Evolutionary conservation across 148 eudicot species (phyloP).

Genomic region (Silene latifolia): DNA sequence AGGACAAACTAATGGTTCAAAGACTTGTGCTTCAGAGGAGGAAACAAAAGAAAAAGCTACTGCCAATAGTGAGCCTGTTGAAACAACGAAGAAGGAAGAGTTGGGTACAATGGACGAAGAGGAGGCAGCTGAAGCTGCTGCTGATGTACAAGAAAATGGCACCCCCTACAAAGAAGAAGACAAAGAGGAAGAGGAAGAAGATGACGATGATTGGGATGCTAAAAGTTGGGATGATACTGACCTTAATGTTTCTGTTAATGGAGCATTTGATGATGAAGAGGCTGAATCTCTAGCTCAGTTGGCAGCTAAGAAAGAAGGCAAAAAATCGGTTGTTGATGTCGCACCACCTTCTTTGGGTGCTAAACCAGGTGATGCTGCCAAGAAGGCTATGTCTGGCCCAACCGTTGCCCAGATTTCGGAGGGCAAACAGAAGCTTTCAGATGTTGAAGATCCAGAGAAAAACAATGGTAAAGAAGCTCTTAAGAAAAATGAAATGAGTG

Average conservation of each 20-base stretch:
- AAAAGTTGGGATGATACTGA: slow-evolving; percentile 91
- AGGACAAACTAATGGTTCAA: slow-evolving; percentile 40
- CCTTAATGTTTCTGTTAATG: slow-evolving; percentile 59
- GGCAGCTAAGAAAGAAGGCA: slow-evolving; percentile 38
- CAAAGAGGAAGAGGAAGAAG: slow-evolving; percentile 37
- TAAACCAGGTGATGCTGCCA: slow-evolving; percentile 22
- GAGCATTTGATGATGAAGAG: slow-evolving; percentile 85
- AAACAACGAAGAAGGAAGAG: no score
- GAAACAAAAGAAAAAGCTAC: slow-evolving; percentile 44
- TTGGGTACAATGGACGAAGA: background rate
- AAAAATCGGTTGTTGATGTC: slow-evolving; percentile 30
- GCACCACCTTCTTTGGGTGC: slow-evolving; percentile 21
- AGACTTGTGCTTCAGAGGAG: slow-evolving; percentile 38
- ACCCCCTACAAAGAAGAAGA: no score
- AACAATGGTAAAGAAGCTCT: no score
- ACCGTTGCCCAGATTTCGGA: no score
- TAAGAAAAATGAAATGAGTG: no score
- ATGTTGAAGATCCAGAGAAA: no score
- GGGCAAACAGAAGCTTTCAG: no score
- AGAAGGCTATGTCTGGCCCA: slow-evolving; percentile 24
- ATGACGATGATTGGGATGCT: slow-evolving; percentile 96
- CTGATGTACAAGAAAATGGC: no score
- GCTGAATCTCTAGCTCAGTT: slow-evolving; percentile 54
- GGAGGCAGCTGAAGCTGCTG: no score
- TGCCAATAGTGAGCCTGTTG: background rate